Evolutionary conservation across 1,284 basidiomycete species (phyloP), one percentile per base, ranked within the genome.

Genomic region (Fomitiporia mediterranea): DNA sequence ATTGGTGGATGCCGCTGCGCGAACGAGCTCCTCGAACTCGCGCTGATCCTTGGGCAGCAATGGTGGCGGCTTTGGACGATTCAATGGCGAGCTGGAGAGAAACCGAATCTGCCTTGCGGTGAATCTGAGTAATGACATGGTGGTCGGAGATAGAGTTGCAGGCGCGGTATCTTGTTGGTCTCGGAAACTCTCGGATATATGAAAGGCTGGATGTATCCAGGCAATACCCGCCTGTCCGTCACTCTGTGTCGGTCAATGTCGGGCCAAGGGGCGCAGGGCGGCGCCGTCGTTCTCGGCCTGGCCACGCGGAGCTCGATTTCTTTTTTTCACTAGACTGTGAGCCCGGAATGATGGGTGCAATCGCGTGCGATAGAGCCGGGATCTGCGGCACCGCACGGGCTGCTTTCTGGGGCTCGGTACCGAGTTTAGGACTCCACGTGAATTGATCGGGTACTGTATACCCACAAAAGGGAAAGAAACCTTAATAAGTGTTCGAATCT

Each of bases 21-120:
- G 80, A 58, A 85, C 77, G 37, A 90, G 82, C 21, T 82, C 76
- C 64, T 91, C 87, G 58, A 91, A 91, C 67, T 91, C 86, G 34
- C 79, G 79, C 65, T 91, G 89, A 58, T 87, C 78, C 17, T 78
- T 75, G 6, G 72, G 73, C 2, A 89, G 86, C n/a, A 91, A 78
- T 0, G 84, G 78, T 3, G 83, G 84, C 0, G 89, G 89, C 0
- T 80, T 70, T 0, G 89, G 87, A 0, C 81, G 77, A 53, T 72
- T 74, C 37, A 84, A 65, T 1, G 68, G 73, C 30, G 74, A 69
- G 17, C 65, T 65, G 15, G 68, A 68, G 9, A 50, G 37, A 19
- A 9, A n/a, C 2, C 38, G 53, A 4, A 32, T 17, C 9, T 51
- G 55, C 35, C 39, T 19, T 11, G n/a, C 27, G 46, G 3, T n/a